phyloP scores from a whole-genome alignment of 2,329 filamentous ascomycete species.

The Kalmusia sp. region DNA sequence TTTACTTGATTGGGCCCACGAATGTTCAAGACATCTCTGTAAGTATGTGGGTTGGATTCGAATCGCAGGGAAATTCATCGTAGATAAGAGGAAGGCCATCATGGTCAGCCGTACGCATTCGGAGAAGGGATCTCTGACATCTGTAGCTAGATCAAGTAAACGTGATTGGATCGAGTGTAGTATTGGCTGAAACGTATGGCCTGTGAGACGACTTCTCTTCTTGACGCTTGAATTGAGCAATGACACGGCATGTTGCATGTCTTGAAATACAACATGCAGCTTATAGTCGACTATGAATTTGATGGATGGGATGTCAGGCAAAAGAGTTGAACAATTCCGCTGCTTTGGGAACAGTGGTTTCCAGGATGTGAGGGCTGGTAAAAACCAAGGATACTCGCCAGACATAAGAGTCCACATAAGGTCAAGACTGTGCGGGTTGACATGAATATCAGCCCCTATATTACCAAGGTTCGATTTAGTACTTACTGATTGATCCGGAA shows the following conservation, averaged over 20 bases:
- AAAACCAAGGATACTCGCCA: neutral
- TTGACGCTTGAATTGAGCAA: neutral
- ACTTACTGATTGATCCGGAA: slow-evolving; percentile 1
- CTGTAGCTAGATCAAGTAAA: neutral
- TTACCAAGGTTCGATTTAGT: too few relatives aligned
- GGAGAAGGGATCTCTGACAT: neutral
- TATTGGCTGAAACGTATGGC: neutral
- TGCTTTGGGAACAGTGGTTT: neutral
- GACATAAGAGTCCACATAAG: neutral
- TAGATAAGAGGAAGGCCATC: neutral
- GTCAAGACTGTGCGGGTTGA: slow-evolving; percentile 1
- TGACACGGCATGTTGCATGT: slow-evolving; percentile 1
- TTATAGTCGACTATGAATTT: neutral
- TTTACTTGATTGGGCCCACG: neutral
- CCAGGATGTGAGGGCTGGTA: neutral
- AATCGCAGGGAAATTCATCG: slow-evolving; percentile 2
- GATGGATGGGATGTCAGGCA: neutral
- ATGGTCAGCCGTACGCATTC: neutral
- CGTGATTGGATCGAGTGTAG: neutral
- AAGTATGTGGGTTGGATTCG: neutral
- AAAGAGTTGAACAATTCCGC: too few relatives aligned
- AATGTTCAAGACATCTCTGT: neutral
- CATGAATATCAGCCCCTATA: too few relatives aligned
- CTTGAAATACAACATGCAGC: neutral
- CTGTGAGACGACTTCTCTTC: neutral